Percentiles rank a stretch among this genome's conserved stretches.
Evolutionary conservation across 345 rosid genomes (phyloP).

Genomic region (Populus nigra): DNA sequence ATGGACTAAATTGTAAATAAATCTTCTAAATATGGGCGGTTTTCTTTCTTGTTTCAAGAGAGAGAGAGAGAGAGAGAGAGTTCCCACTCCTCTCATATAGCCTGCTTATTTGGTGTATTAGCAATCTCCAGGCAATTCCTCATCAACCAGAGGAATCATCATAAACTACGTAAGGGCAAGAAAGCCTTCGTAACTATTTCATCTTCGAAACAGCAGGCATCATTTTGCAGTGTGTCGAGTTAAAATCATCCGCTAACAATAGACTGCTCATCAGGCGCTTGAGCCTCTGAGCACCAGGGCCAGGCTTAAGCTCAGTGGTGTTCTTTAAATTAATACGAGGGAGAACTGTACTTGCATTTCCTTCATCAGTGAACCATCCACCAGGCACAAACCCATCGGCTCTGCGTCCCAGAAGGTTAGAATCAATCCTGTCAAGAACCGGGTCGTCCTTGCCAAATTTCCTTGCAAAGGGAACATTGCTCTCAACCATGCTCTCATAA

Average conservation of each 20-base stretch:
- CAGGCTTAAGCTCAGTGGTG: conserved; percentile 54
- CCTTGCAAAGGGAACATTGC: conserved; percentile 82
- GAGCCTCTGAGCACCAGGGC: conserved; percentile 69
- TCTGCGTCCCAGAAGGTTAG: conserved; percentile 56
- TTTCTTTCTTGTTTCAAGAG: no score
- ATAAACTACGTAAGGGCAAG: neutral
- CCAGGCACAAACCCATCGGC: conserved; percentile 58
- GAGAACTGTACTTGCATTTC: conserved; percentile 21
- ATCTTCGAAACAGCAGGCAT: neutral
- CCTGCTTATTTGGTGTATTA: neutral
- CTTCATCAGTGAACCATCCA: conserved; percentile 54
- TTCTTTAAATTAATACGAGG: conserved; percentile 17
- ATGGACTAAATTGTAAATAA: no score
- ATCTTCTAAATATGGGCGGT: no score
- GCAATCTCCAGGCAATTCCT: neutral
- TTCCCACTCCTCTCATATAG: conserved; percentile 2
- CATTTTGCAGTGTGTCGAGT: conserved; percentile 46
- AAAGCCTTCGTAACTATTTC: neutral
- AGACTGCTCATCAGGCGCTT: conserved; percentile 48
- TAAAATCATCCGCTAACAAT: conserved; percentile 54
- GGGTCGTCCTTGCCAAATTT: conserved; percentile 64
- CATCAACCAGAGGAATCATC: neutral
- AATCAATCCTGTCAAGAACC: conserved; percentile 77
- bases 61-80: no score
- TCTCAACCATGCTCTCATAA: conserved; percentile 62